Percentiles rank a stretch among this genome's conserved stretches.
Evolutionary conservation across 2,329 filamentous ascomycete species (phyloP).

Genomic region (Trichocomaceae sp.): DNA sequence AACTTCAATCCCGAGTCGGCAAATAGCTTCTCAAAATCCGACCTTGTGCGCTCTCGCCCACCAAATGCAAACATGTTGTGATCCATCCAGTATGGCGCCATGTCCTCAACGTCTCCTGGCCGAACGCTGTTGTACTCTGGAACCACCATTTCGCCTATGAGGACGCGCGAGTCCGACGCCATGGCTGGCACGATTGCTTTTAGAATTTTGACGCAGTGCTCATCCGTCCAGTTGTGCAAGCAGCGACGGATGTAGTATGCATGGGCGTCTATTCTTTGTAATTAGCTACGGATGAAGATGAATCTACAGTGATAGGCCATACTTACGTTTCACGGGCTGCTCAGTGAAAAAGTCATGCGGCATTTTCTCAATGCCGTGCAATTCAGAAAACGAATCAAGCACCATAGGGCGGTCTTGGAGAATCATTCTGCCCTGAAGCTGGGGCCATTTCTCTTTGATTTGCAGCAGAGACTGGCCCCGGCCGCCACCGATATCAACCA

Average conservation of each 20-base stretch:
- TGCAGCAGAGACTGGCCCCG: conserved; percentile 34
- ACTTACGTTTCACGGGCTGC: conserved; percentile 16
- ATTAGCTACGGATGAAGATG: neutral
- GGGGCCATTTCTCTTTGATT: conserved; percentile 27
- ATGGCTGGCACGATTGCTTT: conserved; percentile 28
- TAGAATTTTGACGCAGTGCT: conserved; percentile 17
- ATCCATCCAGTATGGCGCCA: conserved; percentile 26
- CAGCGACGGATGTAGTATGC: conserved; percentile 23
- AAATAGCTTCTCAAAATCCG: conserved; percentile 20
- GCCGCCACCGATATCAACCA: conserved; percentile 40
- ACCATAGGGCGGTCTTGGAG: conserved; percentile 36
- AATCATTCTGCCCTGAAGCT: conserved; percentile 30
- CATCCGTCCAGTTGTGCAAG: conserved; percentile 23
- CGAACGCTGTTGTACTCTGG: conserved; percentile 20
- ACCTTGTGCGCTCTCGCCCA: conserved; percentile 24
- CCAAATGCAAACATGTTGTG: conserved; percentile 26
- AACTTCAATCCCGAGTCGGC: conserved; percentile 20
- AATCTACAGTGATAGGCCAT: neutral
- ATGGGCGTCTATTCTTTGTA: conserved; percentile 1
- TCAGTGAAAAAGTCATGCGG: conserved; percentile 12
- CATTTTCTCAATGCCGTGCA: conserved; percentile 29
- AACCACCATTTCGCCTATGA: conserved; percentile 42
- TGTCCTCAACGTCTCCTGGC: conserved; percentile 19
- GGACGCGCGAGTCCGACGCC: conserved; percentile 29
- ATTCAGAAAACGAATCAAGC: conserved; percentile 21